phyloP scores from a whole-genome alignment of 208 protist species.

The Wallacemonas sp. region DNA sequence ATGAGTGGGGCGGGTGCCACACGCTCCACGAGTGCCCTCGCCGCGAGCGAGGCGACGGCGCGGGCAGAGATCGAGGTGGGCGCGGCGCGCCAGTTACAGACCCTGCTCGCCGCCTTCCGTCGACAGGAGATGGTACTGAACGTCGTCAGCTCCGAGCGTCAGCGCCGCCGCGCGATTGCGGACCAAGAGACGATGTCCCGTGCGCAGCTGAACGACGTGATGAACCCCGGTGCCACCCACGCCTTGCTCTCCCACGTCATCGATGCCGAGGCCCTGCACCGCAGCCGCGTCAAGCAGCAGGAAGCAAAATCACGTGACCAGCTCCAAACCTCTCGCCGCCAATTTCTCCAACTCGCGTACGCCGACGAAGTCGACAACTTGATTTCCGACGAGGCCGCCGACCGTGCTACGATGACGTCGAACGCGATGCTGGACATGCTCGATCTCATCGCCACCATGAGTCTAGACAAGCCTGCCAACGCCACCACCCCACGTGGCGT shows the following conservation, averaged over 20 bases:
- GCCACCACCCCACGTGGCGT: constrained; percentile 4
- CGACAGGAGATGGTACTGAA: constrained; percentile 40
- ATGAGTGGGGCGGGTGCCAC: not conserved
- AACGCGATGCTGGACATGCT: constrained; percentile 63
- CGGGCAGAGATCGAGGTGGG: constrained; percentile 67
- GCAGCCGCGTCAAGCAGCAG: constrained; percentile 8
- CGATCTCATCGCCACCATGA: constrained; percentile 35
- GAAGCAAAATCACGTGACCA: constrained; percentile 14
- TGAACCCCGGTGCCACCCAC: constrained; percentile 35
- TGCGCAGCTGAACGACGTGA: constrained; percentile 43
- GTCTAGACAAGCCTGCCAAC: constrained; percentile 4
- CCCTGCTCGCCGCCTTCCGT: constrained; percentile 48
- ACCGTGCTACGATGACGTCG: constrained; percentile 46
- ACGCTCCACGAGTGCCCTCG: constrained; percentile 20
- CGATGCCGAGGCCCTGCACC: constrained; percentile 23
- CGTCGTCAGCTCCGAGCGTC: constrained; percentile 35
- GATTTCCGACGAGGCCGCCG: constrained; percentile 48
- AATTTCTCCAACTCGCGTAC: constrained; percentile 5
- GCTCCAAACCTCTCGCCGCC: constrained; percentile 8
- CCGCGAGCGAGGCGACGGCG: constrained; percentile 54
- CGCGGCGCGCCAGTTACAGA: constrained; percentile 59
- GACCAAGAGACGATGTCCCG: constrained; percentile 43
- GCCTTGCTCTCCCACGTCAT: constrained; percentile 24
- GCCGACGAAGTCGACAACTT: constrained; percentile 40
- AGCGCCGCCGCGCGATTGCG: constrained; percentile 43